Base-by-base conservation (phyloP, 108 stramenopile species). In the Cyclotella cryptica region DNA sequence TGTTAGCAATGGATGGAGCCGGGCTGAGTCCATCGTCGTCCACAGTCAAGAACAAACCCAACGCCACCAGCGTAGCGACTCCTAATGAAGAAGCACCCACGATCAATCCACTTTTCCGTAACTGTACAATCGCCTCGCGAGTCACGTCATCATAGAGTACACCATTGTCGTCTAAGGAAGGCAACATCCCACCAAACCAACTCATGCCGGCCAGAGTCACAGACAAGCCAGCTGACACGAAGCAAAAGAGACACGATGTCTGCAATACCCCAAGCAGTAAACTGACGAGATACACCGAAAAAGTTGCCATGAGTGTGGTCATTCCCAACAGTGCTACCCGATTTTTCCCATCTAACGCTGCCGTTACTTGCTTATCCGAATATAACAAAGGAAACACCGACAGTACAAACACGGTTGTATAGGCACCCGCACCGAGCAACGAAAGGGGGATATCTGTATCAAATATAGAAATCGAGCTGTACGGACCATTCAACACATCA, bases 221-320 rank as follows among this genome's bases (percentile, higher is more conserved):
- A 4, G 88, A 92, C 12, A 83, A 81, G 10, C 71, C 77, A 13
- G 92, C 92, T n/a, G 96, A 96, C 4, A 81, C 79, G 12, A 95
- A 65, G 77, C 97, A 98, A 74, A 90, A 96, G 24, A 90, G 78
- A 85, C 97, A 98, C 3, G 83, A 66, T 65, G 85, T 54, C 53
- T 96, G 83, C 39, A 98, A 73, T 12, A 91, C 88, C 26, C 88
- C 87, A 57, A 88, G 78, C 17, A 98, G 68, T 12, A 97, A 51
- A 27, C 85, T 77, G 71, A 98, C 79, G 35, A 98, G 90, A 82
- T 91, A 97, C 28, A 86, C 74, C 10, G 95, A 96, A 83, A 97
- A 96, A 13, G 95, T 86, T 29, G 88, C 96, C 96, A 97, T 96
- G 47, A 88, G 79, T 0, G 96, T 96, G 39, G 96, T 91, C 0